Evolutionary conservation across 2,329 filamentous ascomycete species (phyloP).

Genomic region (Ampelomyces quisqualis): DNA sequence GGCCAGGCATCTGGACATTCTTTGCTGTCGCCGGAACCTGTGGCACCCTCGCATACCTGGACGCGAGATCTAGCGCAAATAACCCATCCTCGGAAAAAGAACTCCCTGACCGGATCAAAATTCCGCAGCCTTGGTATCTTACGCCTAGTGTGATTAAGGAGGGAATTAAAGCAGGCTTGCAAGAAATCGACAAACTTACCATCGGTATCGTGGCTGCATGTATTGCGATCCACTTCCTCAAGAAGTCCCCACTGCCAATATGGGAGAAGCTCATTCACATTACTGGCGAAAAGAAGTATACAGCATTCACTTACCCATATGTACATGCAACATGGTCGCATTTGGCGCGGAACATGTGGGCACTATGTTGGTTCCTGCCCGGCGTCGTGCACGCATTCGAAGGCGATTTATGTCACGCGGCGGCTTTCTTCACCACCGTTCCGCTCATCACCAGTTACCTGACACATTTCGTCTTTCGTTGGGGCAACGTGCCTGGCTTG

Average conservation of each 20-base stretch:
- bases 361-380: slow-evolving; percentile 13
- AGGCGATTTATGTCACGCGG: slow-evolving; percentile 12
- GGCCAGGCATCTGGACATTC: slow-evolving; percentile 16
- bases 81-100: slow-evolving; percentile 2
- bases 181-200: slow-evolving; percentile 16
- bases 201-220: slow-evolving; percentile 11
- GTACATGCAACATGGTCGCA: slow-evolving; percentile 10
- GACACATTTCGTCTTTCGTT: slow-evolving; percentile 8
- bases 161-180: slow-evolving; percentile 13
- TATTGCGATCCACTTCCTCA: slow-evolving; percentile 10
- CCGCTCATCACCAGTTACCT: slow-evolving; percentile 15
- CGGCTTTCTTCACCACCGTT: slow-evolving; percentile 9
- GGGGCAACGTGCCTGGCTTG: neutral
- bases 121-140: slow-evolving; percentile 14
- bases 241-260: slow-evolving; percentile 6
- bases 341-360: slow-evolving; percentile 5
- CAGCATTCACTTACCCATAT: slow-evolving; percentile 14
- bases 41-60: slow-evolving; percentile 12
- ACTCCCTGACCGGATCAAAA: slow-evolving; percentile 3
- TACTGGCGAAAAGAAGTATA: slow-evolving; percentile 14
- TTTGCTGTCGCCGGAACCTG: slow-evolving; percentile 12
- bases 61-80: slow-evolving; percentile 4
- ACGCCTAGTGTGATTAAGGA: slow-evolving; percentile 11
- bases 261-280: slow-evolving; percentile 13
- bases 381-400: slow-evolving; percentile 16